A percentile compares a stretch with the other conserved stretches of the same genome.
Conservation (phyloP, 2,329 filamentous ascomycete genomes). For the Aspergillus persii region DNA sequence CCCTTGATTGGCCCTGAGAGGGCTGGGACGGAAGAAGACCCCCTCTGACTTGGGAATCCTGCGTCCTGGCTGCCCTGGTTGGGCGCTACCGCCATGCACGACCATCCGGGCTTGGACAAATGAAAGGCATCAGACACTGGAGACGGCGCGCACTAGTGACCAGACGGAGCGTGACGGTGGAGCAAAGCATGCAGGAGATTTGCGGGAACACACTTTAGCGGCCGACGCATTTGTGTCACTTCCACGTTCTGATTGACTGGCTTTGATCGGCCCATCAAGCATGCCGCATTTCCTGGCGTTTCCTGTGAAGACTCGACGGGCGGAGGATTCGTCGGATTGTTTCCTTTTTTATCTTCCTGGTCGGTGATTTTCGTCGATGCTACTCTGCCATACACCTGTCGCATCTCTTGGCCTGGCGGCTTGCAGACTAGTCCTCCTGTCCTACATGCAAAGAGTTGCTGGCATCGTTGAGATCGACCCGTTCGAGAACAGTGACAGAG, state of each 20-base stretch:
- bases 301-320: constrained; percentile 13
- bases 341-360: background rate
- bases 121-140: constrained; percentile 3
- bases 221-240: constrained; percentile 12
- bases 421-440: too few species aligned
- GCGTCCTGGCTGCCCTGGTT: constrained; percentile 8
- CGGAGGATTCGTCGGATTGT: background rate
- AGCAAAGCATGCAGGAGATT: constrained; percentile 18
- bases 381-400: background rate
- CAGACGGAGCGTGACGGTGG: constrained; percentile 18
- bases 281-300: background rate
- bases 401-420: background rate
- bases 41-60: background rate
- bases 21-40: background rate
- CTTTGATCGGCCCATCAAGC: background rate
- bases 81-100: constrained; percentile 13
- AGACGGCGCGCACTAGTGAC: constrained; percentile 14
- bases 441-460: too few species aligned
- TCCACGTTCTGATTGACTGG: constrained; percentile 14
- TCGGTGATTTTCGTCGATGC: background rate
- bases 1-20: constrained; percentile 12
- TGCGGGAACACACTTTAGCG: constrained; percentile 20
- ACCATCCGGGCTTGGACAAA: constrained; percentile 6
- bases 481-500: background rate
- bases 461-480: too few species aligned